Base-by-base conservation (phyloP, 148 eudicot genomes). In the Rhododendron ovatum region DNA sequence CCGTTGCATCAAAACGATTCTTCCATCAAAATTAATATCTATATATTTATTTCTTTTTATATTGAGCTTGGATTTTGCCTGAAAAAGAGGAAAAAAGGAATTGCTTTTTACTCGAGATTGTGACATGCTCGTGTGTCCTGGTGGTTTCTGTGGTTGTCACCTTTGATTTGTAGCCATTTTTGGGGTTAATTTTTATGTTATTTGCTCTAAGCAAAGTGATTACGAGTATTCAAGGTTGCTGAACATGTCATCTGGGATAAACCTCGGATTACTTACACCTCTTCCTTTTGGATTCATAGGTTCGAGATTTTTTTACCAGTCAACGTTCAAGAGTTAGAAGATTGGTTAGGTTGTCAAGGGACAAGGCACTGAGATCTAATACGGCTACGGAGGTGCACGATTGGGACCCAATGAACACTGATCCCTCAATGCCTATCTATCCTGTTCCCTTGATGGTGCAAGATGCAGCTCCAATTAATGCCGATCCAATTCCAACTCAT, bases 271-370 rank as follows among this genome's bases (percentile, higher is more conserved):
- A 5, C 41, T 45, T 75, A 51, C 86, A 82, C 75, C 22, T 71
- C 9, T 55, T 55, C 61, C 79, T 59, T 43, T 85, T 74, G 48
- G 80, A 13, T 87, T 78, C 85, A 65, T 67, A 97, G 99, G 98
- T 95, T 83, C 91, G 93, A 61, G 98, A 95, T 76, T 97, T 91
- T 88, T 97, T 95, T 88, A 91, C 90, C 35, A 86, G 88, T 90
- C 98, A 93, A 78, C 93, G 94, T 61, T 86, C 96, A 85, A 94
- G 98, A 88, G 96, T 97, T 87, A 92, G 98, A 91, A 97, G 88
- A 87, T 86, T 90, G 88, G 92, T 91, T 39, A 89, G 96, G 73
- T 59, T 95, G 86, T 91, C 99, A 28, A 91, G 87, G 75, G 98
- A 95, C 84, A 97, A 91, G 89, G 94, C 93, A 20, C 74, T 82